Conservation (phyloP, 2,329 filamentous ascomycete species). For the Sarocladiaceae sp. region DNA sequence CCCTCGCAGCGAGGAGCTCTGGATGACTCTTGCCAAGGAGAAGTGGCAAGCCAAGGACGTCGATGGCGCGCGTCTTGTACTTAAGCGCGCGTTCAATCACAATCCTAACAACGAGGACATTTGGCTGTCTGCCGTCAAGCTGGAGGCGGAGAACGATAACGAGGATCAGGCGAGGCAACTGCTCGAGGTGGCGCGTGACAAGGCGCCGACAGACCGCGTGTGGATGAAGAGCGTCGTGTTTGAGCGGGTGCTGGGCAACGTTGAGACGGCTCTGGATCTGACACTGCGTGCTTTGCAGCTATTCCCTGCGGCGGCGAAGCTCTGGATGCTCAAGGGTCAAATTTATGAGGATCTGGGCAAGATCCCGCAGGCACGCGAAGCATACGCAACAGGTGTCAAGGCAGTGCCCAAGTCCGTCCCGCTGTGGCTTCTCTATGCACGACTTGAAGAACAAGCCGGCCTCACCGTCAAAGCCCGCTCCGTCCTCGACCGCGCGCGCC, state of each 20-base stretch:
- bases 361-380: constrained; percentile 78
- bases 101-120: constrained; percentile 98
- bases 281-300: constrained; percentile 79
- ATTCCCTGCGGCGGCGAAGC: constrained; percentile 78
- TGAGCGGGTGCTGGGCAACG: constrained; percentile 76
- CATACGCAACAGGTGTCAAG: constrained; percentile 81
- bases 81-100: constrained; percentile 86
- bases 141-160: constrained; percentile 85
- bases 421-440: constrained; percentile 82
- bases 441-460: constrained; percentile 79
- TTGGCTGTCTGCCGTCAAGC: constrained; percentile 91
- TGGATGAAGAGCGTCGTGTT: constrained; percentile 97
- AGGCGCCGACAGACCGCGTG: constrained; percentile 90
- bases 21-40: constrained; percentile 94
- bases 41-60: constrained; percentile 87
- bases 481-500: constrained; percentile 82
- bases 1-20: constrained; percentile 82
- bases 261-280: constrained; percentile 76
- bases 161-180: constrained; percentile 76
- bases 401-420: constrained; percentile 78
- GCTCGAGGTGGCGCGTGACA: constrained; percentile 72
- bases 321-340: constrained; percentile 99
- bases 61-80: constrained; percentile 76
- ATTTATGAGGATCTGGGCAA: constrained; percentile 84
- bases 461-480: constrained; percentile 87